Evolutionary conservation across 2,329 filamentous ascomycete species (phyloP), one percentile per base, ranked within the genome.

Genomic region (Trichothecium roseum): DNA sequence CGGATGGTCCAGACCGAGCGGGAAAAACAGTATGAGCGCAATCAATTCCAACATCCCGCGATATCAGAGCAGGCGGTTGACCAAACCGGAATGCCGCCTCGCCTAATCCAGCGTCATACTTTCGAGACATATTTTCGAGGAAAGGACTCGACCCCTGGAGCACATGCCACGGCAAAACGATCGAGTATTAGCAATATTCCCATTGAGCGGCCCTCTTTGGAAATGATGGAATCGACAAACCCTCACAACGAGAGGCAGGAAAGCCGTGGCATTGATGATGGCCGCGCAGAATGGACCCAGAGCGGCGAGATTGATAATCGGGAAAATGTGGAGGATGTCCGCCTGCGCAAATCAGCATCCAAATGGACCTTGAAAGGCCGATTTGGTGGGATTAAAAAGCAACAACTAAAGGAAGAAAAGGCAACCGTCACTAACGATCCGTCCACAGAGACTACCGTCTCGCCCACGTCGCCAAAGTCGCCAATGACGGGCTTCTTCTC

Each of bases 251-350:
- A 35, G n/a, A 31, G 27, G 30, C 24, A 32, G 33, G 26, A 22
- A 17, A 24, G 17, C 43, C 14, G 18, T 17, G 40, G 39, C 8
- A 42, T 45, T 22, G 39, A 41, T 12, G 44, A 59, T 37, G 59
- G 62, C 44, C 57, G 64, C 22, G 65, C 68, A 37, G 72, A 78
- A 50, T 78, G 74, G 74, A 68, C 69, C 20, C 72, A 78, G 48
- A 68, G 63, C 45, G 72, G 76, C 41, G 68, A 75, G 51, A 34
- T 45, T 42, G 26, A 15, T 10, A 8, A 28, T 7, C 9, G 20
- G 14, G 14, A 37, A 14, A 16, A 31, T 22, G 7, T 26, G 8
- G 14, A 12, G 9, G 22, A 10, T 22, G 16, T 56, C 37, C 37
- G 59, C 42, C 47, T 69, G 34, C 51, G 56, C 31, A 69, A 61